Evolutionary conservation across 805 yeast genomes (phyloP).

Genomic region (Kazachstania taianensis): DNA sequence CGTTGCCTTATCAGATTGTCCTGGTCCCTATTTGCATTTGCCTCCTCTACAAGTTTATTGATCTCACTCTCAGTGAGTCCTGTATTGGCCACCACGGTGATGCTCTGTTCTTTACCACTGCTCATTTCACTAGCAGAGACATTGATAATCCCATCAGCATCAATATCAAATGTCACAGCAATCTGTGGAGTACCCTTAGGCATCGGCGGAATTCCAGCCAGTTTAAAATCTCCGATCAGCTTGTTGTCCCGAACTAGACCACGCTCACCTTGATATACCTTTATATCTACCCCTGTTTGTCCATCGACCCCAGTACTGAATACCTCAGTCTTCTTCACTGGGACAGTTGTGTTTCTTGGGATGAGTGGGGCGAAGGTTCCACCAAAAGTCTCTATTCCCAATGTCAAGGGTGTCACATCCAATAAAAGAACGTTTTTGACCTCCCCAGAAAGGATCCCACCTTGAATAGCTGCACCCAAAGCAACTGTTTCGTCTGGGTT

Average conservation of each 20-base stretch:
- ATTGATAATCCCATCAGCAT: slow-evolving; percentile 75
- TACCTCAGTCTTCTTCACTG: slow-evolving; percentile 61
- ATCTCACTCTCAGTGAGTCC: slow-evolving; percentile 65
- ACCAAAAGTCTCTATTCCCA: slow-evolving; percentile 79
- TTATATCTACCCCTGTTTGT: slow-evolving; percentile 73
- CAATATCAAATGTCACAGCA: slow-evolving; percentile 66
- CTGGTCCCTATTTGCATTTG: slow-evolving; percentile 47
- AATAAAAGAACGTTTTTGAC: slow-evolving; percentile 65
- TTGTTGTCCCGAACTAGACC: slow-evolving; percentile 70
- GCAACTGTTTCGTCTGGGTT: slow-evolving; percentile 95
- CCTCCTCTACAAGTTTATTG: slow-evolving; percentile 52
- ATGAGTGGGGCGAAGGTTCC: slow-evolving; percentile 74
- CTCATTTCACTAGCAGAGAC: slow-evolving; percentile 75
- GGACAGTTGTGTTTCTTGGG: slow-evolving; percentile 69
- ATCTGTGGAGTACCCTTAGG: slow-evolving; percentile 78
- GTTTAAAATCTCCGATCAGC: slow-evolving; percentile 62
- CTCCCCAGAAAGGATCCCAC: slow-evolving; percentile 77
- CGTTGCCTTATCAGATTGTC: slow-evolving; percentile 53
- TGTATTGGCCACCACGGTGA: slow-evolving; percentile 59
- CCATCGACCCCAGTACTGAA: slow-evolving; percentile 79
- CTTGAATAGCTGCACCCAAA: slow-evolving; percentile 83
- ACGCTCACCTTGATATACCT: slow-evolving; percentile 76
- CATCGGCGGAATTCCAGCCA: slow-evolving; percentile 62
- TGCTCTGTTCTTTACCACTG: slow-evolving; percentile 56
- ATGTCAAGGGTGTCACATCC: slow-evolving; percentile 75